phyloP scores from a whole-genome alignment of 2,329 filamentous ascomycete genomes.

The Paraphoma sp. region DNA sequence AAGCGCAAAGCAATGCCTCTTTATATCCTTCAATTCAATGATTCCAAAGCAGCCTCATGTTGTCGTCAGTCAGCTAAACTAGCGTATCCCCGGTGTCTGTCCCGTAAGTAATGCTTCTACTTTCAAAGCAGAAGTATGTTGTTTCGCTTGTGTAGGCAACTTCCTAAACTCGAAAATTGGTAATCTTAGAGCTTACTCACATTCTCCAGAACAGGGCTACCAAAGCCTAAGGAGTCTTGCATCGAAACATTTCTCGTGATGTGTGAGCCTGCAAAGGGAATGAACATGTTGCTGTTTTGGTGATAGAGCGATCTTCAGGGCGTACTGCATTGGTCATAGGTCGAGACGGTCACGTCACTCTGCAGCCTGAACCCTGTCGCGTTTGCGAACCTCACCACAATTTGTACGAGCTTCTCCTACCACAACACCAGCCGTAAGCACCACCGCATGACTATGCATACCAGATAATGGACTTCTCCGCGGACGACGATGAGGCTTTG shows the following conservation, averaged over 20 bases:
- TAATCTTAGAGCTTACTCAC: neutral
- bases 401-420: constrained; percentile 1
- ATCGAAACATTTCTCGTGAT: too few relatives aligned
- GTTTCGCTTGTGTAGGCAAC: neutral
- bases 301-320: neutral
- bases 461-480: constrained; percentile 35
- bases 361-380: neutral
- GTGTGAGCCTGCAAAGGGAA: neutral
- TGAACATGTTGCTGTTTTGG: constrained; percentile 5
- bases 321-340: too few relatives aligned
- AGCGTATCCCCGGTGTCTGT: neutral
- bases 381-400: constrained; percentile 9
- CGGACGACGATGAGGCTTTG: constrained; percentile 69
- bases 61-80: neutral
- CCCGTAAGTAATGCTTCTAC: neutral
- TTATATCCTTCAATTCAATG: neutral
- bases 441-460: constrained; percentile 8
- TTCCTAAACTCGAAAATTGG: neutral
- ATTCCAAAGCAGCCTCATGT: neutral
- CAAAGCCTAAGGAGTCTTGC: too few relatives aligned
- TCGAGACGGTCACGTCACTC: too few relatives aligned
- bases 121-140: neutral
- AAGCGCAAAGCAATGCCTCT: neutral
- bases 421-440: constrained; percentile 4
- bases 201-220: neutral